Base-by-base conservation (phyloP, 192 early-diverging fungal species). In the Diversispora epigaea region DNA sequence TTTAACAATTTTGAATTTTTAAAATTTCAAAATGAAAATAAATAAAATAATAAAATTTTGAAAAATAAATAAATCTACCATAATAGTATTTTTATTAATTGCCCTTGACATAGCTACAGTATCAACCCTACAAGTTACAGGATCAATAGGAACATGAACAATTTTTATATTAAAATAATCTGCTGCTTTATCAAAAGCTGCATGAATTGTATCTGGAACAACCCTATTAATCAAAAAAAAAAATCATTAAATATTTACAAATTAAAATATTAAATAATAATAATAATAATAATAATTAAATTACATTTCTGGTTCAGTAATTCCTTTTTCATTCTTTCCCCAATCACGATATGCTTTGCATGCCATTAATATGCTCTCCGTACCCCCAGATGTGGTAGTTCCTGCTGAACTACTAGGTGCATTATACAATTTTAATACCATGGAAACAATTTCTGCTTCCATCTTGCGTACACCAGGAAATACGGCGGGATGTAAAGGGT, bases 131-230 rank as follows among this genome's bases (percentile, higher is more conserved):
- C 88, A 88, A 4, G 92, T 93, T 7, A 83, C 84, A 39, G 88
- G 84, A 77, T 96, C 90, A 25, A 97, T 86, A 3, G 95, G 95
- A 50, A 96, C 86, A 61, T 91, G 90, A 58, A 95, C 86, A 17
- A 97, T 76, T 77, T 93, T 93, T 74, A 99, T 93, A 43, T 89
- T 87, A 80, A 99, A 96, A 83, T 97, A 97, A 57, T 86, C 84
- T 22, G 94, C 92, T 3, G 92, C 97, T 86, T 99, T 99, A 85
- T 95, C 92, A 76, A 99, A 95, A 7, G 97, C 97, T 19, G 95
- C 94, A 73, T 99, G 97, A 44, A 92, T 90, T 6, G 95, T 97
- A n/a, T 91, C 88, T 4, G 97, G 96, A 1, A 96, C 86, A 55
- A 99, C 87, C 83, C 90, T 92, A 83, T 19, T 11, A 9, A 25